Conservation (phyloP, 495 filamentous ascomycete species). For the Chaetomium fimeti region DNA sequence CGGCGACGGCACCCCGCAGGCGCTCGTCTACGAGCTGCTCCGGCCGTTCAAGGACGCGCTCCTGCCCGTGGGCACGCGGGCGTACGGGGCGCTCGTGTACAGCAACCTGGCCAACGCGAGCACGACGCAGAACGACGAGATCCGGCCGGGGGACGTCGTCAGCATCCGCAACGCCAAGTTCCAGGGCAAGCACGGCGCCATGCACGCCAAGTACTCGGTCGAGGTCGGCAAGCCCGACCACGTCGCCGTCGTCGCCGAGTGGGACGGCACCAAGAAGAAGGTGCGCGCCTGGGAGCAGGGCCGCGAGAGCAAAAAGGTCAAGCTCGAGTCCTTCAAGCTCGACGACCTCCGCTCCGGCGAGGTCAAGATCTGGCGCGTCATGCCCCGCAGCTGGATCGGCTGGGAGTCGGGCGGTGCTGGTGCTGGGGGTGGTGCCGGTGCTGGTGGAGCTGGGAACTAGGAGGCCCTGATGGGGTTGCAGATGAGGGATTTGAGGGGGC, state of each 20-base stretch:
- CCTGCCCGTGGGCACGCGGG: constrained; percentile 75
- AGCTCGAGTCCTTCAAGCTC: constrained; percentile 88
- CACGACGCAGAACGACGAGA: constrained; percentile 87
- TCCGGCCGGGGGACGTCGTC: constrained; percentile 88
- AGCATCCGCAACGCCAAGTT: constrained; percentile 93
- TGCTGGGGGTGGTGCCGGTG: constrained; percentile 2
- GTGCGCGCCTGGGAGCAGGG: constrained; percentile 94
- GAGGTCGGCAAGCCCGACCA: constrained; percentile 94
- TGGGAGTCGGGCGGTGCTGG: constrained; percentile 55
- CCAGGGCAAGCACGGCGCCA: constrained; percentile 89
- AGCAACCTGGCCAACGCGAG: constrained; percentile 91
- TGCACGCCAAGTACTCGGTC: constrained; percentile 88
- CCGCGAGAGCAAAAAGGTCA: constrained; percentile 89
- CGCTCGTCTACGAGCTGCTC: constrained; percentile 75
- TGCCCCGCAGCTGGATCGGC: constrained; percentile 87
- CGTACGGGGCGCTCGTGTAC: constrained; percentile 91
- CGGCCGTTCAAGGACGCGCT: constrained; percentile 69
- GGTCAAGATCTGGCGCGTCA: constrained; percentile 96
- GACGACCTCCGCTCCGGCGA: constrained; percentile 90
- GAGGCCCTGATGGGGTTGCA: constrained; percentile 25
- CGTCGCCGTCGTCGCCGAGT: constrained; percentile 94
- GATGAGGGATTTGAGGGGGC: constrained; percentile 8
- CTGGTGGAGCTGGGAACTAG: constrained; percentile 27
- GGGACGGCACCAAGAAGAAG: constrained; percentile 99
- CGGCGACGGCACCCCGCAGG: constrained; percentile 76